Base-by-base conservation (phyloP, 148 eudicot species). In the Nyssa sinensis region DNA sequence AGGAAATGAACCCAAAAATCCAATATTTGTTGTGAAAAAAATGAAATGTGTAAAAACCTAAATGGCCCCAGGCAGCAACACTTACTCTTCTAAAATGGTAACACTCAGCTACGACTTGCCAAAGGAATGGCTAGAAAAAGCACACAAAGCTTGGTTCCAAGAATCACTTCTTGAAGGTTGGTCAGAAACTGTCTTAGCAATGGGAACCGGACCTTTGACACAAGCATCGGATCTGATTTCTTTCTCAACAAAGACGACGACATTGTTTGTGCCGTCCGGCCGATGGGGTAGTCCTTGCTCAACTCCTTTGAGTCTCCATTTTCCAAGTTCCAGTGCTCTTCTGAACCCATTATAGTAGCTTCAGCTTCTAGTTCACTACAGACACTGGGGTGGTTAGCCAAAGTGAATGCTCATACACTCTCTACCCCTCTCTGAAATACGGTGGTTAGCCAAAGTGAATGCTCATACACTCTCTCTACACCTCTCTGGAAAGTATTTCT, bases 61-160 rank as follows among this genome's bases (percentile, higher is more conserved):
- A 44, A 11, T 44, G 51, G 17, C 16, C 51, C 16, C 2, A 44
- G 16, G 51, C 19, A 55, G 7, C 1, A 55, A 55, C 19, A 84
- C 85, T 78, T 75, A 89, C 93, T 25, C 85, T 66, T 71, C 87
- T 88, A 65, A 81, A 78, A 74, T 74, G 62, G 71, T 73, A 80
- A 57, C 16, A 60, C 24, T 85, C 37, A 49, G 89, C 87, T 25
- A 83, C 19, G 35, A 89, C n/a, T 66, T 23, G 89, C 90, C n/a
- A 85, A 74, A 8, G 87, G 88, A 29, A 87, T 74, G 23, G 90
- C 90, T 28, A 76, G 72, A 78, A 87, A 80, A 7, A 89, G 83
- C 64, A 84, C 33, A 58, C 84, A 87, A 65, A 89, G 82, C 77
- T 85, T 89, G 9, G 87, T 85, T 27, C 87, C 93, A 58, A 89